phyloP scores from a whole-genome alignment of 2,329 filamentous ascomycete genomes.

The Penicillium sp. region DNA sequence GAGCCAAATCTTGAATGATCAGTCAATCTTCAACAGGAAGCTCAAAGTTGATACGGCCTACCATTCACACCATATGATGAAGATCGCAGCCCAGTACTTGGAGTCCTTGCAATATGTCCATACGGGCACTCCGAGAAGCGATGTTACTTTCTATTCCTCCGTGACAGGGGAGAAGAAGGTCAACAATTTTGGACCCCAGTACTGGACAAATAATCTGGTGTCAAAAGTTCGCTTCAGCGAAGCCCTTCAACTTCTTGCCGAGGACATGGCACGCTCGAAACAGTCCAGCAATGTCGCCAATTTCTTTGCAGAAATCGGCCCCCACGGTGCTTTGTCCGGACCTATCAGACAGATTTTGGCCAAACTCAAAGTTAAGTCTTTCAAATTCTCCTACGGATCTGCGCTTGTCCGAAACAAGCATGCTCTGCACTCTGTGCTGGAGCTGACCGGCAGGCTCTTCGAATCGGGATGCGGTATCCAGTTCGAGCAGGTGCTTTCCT shows the following conservation, averaged over 20 bases:
- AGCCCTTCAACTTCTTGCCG: neutral
- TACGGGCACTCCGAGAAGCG: neutral
- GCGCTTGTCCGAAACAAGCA: neutral
- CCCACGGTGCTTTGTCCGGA: slow-evolving; percentile 1
- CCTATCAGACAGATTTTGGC: slow-evolving; percentile 4
- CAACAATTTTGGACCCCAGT: neutral
- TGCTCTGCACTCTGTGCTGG: neutral
- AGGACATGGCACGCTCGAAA: neutral
- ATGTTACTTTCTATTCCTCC: slow-evolving; percentile 1
- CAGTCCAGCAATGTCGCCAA: slow-evolving; percentile 1
- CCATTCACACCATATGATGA: slow-evolving; percentile 13
- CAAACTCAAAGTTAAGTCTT: neutral
- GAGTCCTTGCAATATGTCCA: neutral
- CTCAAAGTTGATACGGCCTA: slow-evolving; percentile 21
- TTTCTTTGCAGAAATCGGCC: slow-evolving; percentile 4
- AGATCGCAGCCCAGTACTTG: neutral
- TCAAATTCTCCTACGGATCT: neutral
- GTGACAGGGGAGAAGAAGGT: neutral
- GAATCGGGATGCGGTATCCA: neutral
- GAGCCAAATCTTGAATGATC: slow-evolving; percentile 5
- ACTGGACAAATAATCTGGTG: slow-evolving; percentile 4
- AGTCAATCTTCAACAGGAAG: slow-evolving; percentile 8
- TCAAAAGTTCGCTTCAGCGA: neutral
- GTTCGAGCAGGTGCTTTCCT: neutral
- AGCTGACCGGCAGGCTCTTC: neutral